Evolutionary conservation across 2,329 filamentous ascomycete genomes (phyloP), one percentile per base, ranked within the genome.

Genomic region (Xylariaceae sp.): DNA sequence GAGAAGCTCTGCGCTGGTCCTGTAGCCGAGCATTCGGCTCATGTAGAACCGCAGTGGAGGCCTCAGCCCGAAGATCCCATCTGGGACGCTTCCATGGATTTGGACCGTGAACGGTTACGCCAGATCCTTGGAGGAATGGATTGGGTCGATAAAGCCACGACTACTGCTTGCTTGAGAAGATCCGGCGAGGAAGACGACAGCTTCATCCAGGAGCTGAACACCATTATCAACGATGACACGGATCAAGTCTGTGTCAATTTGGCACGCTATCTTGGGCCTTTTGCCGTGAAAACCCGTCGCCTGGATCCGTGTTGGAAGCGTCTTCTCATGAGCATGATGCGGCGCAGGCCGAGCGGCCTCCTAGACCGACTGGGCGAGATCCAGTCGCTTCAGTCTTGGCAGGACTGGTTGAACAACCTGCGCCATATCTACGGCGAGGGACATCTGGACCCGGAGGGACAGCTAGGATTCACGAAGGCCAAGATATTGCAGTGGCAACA

Each of bases 181-280:
- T 29, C 24, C 6, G 14, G 14, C 14, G 37, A 52, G 9, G 48
- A 52, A 21, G 23, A 43, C 11, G 34, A 52, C 21, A 36, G 46
- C 19, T 52, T 51, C 16, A 60, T 60, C 16, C 53, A 60, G 23
- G 50, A 41, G 23, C 23, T 46, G 4, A 29, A 28, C 43, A 29
- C 43, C 12, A 29, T 46, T 19, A 46, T 46, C 43, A 31, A 21
- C 17, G 43, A 33, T n/a, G 26, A 46, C 26, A 46, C 24, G 7
- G 43, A 46, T 21, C 21, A 29, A 33, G 43, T 46, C 39, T 46
- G 43, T 21, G 43, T 46, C 9, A 46, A 46, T 19, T 19, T 46
- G 9, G 43, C 43, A 4, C 8, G 26, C 7, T 46, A 6, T n/a
- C 17, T 46, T 7, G 28, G 26, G 5, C 43, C 43, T 6, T 4